These are phyloP conservation scores for Globisporangium spinosum DNA, from an alignment of 352 stramenopile species.

Conservation along the genomic window DNA sequence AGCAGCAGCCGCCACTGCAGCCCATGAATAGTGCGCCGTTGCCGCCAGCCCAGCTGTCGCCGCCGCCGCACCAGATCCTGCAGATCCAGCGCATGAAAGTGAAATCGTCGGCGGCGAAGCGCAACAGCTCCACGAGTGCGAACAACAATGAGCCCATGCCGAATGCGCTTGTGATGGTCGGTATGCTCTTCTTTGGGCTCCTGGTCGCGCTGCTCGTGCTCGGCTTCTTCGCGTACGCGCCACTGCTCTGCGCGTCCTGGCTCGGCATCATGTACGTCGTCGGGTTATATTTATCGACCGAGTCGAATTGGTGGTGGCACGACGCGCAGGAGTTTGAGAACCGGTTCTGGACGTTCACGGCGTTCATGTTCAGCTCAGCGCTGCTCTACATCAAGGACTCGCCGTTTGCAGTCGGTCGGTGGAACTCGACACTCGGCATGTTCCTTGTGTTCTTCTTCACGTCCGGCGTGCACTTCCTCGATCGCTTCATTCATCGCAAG, in stretches of 20 bases:
- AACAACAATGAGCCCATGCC: conserved; percentile 35
- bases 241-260: conserved; percentile 75
- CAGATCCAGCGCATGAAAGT: conserved; percentile 46
- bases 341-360: conserved; percentile 95
- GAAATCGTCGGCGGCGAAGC: conserved; percentile 13
- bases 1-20: conserved; percentile 5
- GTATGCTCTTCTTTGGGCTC: conserved; percentile 62
- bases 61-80: conserved; percentile 36
- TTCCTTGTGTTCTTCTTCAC: conserved; percentile 81
- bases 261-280: conserved; percentile 82
- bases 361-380: conserved; percentile 90
- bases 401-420: conserved; percentile 76
- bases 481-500: conserved; percentile 75
- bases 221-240: conserved; percentile 80
- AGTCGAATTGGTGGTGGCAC: conserved; percentile 85
- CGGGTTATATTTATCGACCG: conserved; percentile 73
- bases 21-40: conserved; percentile 13
- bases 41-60: background rate
- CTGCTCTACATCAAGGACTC: conserved; percentile 94
- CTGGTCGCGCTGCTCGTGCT: conserved; percentile 64
- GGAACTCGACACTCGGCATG: conserved; percentile 67
- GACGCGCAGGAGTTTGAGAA: conserved; percentile 95
- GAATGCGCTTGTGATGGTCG: conserved; percentile 68
- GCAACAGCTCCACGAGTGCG: conserved; percentile 16
- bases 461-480: conserved; percentile 72